A percentile compares a stretch with the other conserved stretches of the same genome.
Conservation (phyloP, 345 rosid genomes). For the Moricandia arvensis region DNA sequence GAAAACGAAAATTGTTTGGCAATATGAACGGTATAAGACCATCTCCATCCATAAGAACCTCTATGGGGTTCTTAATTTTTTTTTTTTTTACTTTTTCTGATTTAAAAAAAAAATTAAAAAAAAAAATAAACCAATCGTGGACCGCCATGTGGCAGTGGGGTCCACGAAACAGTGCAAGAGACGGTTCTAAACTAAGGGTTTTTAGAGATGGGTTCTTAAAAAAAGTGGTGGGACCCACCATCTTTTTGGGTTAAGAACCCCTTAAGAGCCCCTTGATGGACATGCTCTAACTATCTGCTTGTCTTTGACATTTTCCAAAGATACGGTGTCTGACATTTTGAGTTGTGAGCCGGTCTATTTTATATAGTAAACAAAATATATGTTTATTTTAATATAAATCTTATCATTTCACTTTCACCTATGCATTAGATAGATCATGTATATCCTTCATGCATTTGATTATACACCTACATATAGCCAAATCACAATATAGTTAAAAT, state of each 20-base stretch:
- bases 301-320: conserved; percentile 20
- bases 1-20: not conserved
- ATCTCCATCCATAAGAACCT: too few relatives aligned
- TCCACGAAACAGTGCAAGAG: too few relatives aligned
- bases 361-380: not conserved
- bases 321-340: conserved; percentile 21
- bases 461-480: not conserved
- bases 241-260: too few relatives aligned
- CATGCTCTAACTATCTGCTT: conserved; percentile 21
- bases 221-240: too few relatives aligned
- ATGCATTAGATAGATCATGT: not conserved
- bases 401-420: not conserved
- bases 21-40: conserved; percentile 7
- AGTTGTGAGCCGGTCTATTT: conserved; percentile 28
- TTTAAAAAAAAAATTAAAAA: too few relatives aligned
- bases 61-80: too few relatives aligned
- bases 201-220: too few relatives aligned
- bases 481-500: not conserved
- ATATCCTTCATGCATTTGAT: not conserved
- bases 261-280: too few relatives aligned
- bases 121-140: too few relatives aligned
- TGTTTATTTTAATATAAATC: not conserved
- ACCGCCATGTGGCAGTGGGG: too few relatives aligned
- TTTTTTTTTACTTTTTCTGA: too few relatives aligned
- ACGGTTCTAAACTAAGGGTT: too few relatives aligned